Base-by-base conservation (phyloP, 192 early-diverging fungal species). In the Rhizoclosmatium globosum region DNA sequence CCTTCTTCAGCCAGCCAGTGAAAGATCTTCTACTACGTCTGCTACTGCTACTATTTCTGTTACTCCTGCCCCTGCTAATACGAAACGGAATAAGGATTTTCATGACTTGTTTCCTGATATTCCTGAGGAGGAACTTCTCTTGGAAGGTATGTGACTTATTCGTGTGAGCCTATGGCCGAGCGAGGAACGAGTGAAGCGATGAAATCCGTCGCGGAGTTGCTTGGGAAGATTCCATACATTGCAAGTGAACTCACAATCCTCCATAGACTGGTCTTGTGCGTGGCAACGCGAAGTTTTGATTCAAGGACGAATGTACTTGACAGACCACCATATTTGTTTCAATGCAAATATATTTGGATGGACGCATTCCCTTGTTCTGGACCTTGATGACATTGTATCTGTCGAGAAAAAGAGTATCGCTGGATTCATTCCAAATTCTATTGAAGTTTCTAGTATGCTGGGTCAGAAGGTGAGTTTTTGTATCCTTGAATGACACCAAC, bases 241-340 rank as follows among this genome's bases (percentile, higher is more conserved):
- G 19, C 9, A 50, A 72, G 11, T 45, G 6, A n/a, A 6, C 53
- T 11, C 23, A 15, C 41, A 7, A 47, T n/a, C 2, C 74, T 47
- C 6, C n/a, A n/a, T 73, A 82, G 87, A 88, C 21, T 86, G 60
- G 64, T 69, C 77, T 7, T 88, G 87, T 68, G 87, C 87, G 2
- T 88, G 83, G 85, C 84, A 84, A 61, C 85, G 86, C 23, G 85
- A 88, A 70, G 74, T 85, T 1, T 68, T 88, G 7, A 71, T 88
- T 3, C 87, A 88, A 71, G 87, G 87, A 1, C 64, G 80, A 48
- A 75, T 88, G 83, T 88, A 88, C 59, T 39, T 88, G 19, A 74
- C 87, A 31, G 19, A 78, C 43, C 44, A 67, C 11, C 75, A 78
- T 46, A 70, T 88, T 17, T 76, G 77, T 60, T 88, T 88, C 71